These are phyloP conservation scores for Hemileccinum impolitum DNA, from an alignment of 768 basidiomycete genomes.

Conservation along the genomic window DNA sequence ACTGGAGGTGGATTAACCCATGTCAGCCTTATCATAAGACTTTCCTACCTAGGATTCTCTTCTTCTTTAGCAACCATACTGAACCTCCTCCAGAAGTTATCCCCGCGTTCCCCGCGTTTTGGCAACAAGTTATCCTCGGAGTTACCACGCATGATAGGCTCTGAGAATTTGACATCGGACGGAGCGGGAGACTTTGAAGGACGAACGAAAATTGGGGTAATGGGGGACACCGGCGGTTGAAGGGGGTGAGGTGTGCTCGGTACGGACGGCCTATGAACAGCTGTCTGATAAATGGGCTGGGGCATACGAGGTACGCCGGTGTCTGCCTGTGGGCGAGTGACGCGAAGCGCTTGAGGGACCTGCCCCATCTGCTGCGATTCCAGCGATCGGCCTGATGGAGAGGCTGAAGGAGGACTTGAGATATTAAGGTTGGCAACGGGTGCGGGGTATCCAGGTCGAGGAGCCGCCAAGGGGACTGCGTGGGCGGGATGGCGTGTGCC, in stretches of 20 bases:
- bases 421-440: constrained; percentile 65
- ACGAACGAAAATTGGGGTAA: constrained; percentile 72
- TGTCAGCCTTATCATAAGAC: not conserved
- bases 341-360: constrained; percentile 26
- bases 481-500: constrained; percentile 28
- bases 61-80: constrained; percentile 79
- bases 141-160: constrained; percentile 63
- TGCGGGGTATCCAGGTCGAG: constrained; percentile 70
- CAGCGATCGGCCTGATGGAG: constrained; percentile 25
- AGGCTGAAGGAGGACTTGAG: constrained; percentile 43
- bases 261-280: constrained; percentile 31
- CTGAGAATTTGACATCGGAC: constrained; percentile 47
- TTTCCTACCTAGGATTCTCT: constrained; percentile 45
- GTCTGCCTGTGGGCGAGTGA: constrained; percentile 18
- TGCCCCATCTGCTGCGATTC: constrained; percentile 28
- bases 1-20: constrained; percentile 30
- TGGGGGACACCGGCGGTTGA: constrained; percentile 73
- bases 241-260: constrained; percentile 69
- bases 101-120: constrained; percentile 66
- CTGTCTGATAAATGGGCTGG: constrained; percentile 31
- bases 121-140: constrained; percentile 67
- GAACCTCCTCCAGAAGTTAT: constrained; percentile 86
- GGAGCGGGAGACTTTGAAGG: constrained; percentile 42
- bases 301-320: constrained; percentile 25
- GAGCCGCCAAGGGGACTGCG: constrained; percentile 55